phyloP scores from a whole-genome alignment of 345 rosid genomes.

The Triadica sebifera region DNA sequence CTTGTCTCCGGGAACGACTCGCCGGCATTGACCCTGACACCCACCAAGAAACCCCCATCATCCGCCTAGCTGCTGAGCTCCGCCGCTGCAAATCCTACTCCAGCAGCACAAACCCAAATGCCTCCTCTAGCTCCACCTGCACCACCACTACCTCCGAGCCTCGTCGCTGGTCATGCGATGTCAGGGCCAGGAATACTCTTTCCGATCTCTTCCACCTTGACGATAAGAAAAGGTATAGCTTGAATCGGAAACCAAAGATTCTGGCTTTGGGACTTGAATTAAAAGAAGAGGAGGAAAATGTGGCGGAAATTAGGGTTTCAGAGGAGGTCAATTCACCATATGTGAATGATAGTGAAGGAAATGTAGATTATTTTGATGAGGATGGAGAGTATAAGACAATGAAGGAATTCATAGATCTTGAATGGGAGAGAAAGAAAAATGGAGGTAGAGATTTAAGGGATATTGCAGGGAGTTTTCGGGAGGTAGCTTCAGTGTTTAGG shows the following conservation, averaged over 20 bases:
- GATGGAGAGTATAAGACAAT: conserved; percentile 52
- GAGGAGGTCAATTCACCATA: conserved; percentile 3
- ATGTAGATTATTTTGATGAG: conserved; percentile 26
- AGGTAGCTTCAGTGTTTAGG: conserved; percentile 48
- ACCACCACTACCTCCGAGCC: conserved; percentile 30
- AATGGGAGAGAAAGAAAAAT: conserved; percentile 37
- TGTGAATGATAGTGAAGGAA: conserved; percentile 7
- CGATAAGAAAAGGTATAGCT: conserved; percentile 23
- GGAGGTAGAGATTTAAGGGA: conserved; percentile 21
- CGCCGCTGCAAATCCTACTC: conserved; percentile 55
- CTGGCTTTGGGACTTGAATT: conserved; percentile 18
- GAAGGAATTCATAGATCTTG: conserved; percentile 73
- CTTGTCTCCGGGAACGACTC: conserved; percentile 83
- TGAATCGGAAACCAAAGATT: conserved; percentile 21
- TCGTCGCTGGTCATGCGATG: conserved; percentile 61
- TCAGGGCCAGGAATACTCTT: conserved; percentile 37
- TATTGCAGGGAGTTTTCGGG: conserved; percentile 40
- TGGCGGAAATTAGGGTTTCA: conserved; percentile 20
- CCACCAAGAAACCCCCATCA: conserved; percentile 26
- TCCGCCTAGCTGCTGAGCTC: conserved; percentile 33
- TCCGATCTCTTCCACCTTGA: conserved; percentile 45
- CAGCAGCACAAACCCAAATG: conserved; percentile 23
- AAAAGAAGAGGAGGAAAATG: conserved; percentile 25
- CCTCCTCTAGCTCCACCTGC: conserved; percentile 20
- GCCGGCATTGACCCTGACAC: conserved; percentile 51